phyloP scores from a whole-genome alignment of 352 stramenopile genomes.

The Peronospora farinosa region DNA sequence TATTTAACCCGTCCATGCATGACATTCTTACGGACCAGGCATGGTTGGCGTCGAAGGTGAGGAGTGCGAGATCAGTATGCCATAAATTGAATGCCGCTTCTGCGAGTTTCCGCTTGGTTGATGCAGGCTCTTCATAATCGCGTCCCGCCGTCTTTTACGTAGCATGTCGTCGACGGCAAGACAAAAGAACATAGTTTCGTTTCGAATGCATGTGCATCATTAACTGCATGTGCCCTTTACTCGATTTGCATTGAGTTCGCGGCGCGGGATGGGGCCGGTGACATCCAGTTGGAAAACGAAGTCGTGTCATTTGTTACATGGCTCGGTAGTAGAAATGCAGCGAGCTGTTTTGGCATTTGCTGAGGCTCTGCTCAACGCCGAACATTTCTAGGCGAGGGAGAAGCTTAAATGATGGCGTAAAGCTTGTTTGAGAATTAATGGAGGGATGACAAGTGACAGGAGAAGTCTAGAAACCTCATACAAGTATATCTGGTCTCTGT shows the following conservation, averaged over 20 bases:
- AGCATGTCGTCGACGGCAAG: conserved; percentile 9
- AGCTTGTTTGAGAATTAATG: too few relatives aligned
- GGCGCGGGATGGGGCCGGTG: background rate
- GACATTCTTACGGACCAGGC: background rate
- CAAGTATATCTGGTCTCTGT: conserved; percentile 18
- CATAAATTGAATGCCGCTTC: background rate
- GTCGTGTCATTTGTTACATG: too few relatives aligned
- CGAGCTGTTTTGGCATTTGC: too few relatives aligned
- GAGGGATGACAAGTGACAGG: too few relatives aligned
- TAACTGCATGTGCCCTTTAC: too few relatives aligned
- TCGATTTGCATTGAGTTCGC: too few relatives aligned
- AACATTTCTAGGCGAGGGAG: background rate
- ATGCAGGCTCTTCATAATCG: conserved; percentile 11
- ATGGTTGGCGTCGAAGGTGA: conserved; percentile 1
- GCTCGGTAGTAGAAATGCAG: too few relatives aligned
- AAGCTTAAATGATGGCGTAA: too few relatives aligned
- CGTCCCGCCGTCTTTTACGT: conserved; percentile 1
- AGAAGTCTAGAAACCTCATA: conserved; percentile 3
- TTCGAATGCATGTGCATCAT: conserved; percentile 3
- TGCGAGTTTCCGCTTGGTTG: conserved; percentile 2
- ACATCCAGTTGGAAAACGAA: too few relatives aligned
- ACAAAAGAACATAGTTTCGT: conserved; percentile 17
- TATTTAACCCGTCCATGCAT: background rate
- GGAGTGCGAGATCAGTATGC: conserved; percentile 4
- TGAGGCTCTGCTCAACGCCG: too few relatives aligned